These are phyloP conservation scores for Tulasnella sp. DNA, from an alignment of 768 basidiomycete species.

Conservation along the genomic window DNA sequence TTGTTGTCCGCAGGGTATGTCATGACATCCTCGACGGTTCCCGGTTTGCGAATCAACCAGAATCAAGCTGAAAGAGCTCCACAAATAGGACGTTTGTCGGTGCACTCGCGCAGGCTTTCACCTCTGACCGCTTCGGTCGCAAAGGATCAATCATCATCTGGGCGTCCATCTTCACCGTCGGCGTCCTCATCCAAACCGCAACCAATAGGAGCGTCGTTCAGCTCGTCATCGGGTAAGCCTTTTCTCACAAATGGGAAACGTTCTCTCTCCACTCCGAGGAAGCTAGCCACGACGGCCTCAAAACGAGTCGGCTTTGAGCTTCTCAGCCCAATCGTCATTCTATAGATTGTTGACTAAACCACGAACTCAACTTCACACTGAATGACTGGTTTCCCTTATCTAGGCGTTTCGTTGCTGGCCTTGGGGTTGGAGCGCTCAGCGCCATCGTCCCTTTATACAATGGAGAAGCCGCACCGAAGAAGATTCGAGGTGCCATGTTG, in stretches of 20 bases:
- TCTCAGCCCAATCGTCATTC: too few species aligned
- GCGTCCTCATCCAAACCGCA: conserved; percentile 58
- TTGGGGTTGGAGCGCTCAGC: conserved; percentile 61
- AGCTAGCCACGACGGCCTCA: too few species aligned
- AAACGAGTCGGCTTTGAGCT: too few species aligned
- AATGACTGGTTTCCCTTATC: neutral
- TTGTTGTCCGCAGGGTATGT: conserved; percentile 61
- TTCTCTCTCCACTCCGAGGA: too few species aligned
- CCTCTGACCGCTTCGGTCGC: conserved; percentile 60
- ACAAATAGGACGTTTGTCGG: conserved; percentile 31
- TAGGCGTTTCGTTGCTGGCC: conserved; percentile 59
- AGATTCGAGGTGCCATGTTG: conserved; percentile 56
- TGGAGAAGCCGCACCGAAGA: conserved; percentile 67
- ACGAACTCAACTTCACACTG: neutral
- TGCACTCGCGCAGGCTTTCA: conserved; percentile 59
- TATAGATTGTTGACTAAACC: too few species aligned
- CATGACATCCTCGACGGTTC: neutral
- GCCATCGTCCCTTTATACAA: conserved; percentile 52
- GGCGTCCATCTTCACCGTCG: conserved; percentile 60
- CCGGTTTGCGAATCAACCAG: too few species aligned
- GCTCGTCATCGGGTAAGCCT: conserved; percentile 41
- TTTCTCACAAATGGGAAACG: too few species aligned
- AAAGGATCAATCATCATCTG: conserved; percentile 65
- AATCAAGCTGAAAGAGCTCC: neutral
- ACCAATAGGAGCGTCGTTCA: conserved; percentile 50